Base-by-base conservation (phyloP, 2,329 filamentous ascomycete genomes). In the Aspergillus fructus region DNA sequence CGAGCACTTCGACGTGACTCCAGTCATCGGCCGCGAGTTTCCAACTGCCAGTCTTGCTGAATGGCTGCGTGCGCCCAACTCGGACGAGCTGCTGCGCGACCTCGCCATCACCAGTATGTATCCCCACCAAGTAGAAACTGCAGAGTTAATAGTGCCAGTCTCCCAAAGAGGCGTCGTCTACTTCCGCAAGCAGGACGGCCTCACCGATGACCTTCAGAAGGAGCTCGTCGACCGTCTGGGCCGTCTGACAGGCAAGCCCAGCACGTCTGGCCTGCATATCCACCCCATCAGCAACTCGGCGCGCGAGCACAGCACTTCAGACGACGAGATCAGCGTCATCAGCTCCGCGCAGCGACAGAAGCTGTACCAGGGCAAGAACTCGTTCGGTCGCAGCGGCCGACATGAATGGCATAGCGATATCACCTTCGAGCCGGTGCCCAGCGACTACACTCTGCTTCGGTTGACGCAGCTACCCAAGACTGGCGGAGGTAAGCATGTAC, bases 161-260 rank as follows among this genome's bases (percentile, higher is more conserved):
- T 83, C 80, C 2, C 76, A 81, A 59, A 75, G 80, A 6, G 80
- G 81, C 1, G 80, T 84, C 0, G 78, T 83, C 17, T 83, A 83
- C 70, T 82, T 83, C 70, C 78, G 81, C 46, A 76, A 77, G 45
- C 81, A 84, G 59, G 73, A 80, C 62, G 73, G 75, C 37, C 70
- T 84, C 12, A 76, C 73, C 49, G 75, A 82, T 43, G 74, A 80
- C 4, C 71, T 80, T 13, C 81, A 84, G 61, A 85, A 85, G 69
- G 68, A 78, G 17, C 76, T 84, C 13, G 76, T 77, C 46, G 79
- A 83, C 55, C 73, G 78, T 13, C 74, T 81, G 0, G 79, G 79
- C 13, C 71, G 78, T 58, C 71, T 81, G 11, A 74, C 76, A 5
- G 78, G 78, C 54, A 79, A 81, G 64, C 79, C 79, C 4, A 71